These are phyloP conservation scores for Escallonia herrerae DNA, from an alignment of 129 eudicot genomes.

Conservation along the genomic window DNA sequence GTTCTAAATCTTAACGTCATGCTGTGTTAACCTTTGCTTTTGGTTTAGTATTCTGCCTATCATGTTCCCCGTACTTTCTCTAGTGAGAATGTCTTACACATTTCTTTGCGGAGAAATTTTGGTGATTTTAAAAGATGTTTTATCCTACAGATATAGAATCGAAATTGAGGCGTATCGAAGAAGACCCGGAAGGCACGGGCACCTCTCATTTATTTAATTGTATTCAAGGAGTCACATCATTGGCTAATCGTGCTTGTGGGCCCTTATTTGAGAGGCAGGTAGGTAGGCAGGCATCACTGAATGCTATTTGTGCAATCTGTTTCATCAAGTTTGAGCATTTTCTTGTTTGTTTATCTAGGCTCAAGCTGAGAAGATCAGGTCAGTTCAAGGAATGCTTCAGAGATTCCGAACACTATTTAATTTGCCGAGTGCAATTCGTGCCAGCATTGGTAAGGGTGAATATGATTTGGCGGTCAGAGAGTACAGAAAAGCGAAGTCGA, in stretches of 20 bases:
- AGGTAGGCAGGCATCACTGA: slow-evolving; percentile 11
- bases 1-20: not conserved
- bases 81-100: not conserved
- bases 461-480: slow-evolving; percentile 98
- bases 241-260: slow-evolving; percentile 92
- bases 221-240: slow-evolving; percentile 78
- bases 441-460: slow-evolving; percentile 88
- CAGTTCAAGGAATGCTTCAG: slow-evolving; percentile 99
- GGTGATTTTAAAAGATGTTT: slow-evolving; percentile 1
- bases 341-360: slow-evolving; percentile 42
- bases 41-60: not conserved
- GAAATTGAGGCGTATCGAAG: slow-evolving; percentile 91
- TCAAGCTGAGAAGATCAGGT: slow-evolving; percentile 95
- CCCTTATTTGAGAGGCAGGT: slow-evolving; percentile 98
- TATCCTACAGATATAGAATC: slow-evolving; percentile 72
- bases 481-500: slow-evolving; percentile 98
- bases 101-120: no score
- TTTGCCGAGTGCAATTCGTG: slow-evolving; percentile 94
- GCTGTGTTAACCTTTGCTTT: not conserved
- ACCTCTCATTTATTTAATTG: slow-evolving; percentile 66
- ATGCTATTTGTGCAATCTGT: not conserved
- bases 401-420: slow-evolving; percentile 90
- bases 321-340: not conserved
- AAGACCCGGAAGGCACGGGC: slow-evolving; percentile 97
- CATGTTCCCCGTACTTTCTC: not conserved